A percentile compares a stretch with the other conserved stretches of the same genome.
Conservation (phyloP, 2,329 filamentous ascomycete genomes). For the Alternaria sp. region DNA sequence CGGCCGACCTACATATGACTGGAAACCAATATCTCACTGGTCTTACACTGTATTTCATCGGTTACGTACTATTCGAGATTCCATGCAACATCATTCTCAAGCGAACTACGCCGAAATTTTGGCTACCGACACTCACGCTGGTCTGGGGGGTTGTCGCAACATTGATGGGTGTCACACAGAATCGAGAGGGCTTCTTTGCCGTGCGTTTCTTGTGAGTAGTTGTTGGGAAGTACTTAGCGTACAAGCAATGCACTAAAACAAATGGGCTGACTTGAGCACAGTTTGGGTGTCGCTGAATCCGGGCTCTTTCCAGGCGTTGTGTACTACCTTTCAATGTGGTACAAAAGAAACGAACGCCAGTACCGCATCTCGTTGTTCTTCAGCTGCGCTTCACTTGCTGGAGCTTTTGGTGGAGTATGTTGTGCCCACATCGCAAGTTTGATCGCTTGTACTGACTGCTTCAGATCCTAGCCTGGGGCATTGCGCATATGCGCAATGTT, state of each 20-base stretch:
- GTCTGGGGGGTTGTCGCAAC: slow-evolving; percentile 61
- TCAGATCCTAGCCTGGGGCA: slow-evolving; percentile 57
- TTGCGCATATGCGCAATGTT: slow-evolving; percentile 68
- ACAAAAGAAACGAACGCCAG: slow-evolving; percentile 66
- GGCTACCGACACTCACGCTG: slow-evolving; percentile 59
- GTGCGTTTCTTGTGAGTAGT: slow-evolving; percentile 57
- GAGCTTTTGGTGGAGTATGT: slow-evolving; percentile 67
- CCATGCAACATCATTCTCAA: slow-evolving; percentile 70
- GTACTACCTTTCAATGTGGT: slow-evolving; percentile 71
- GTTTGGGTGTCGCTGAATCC: slow-evolving; percentile 47
- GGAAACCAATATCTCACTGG: slow-evolving; percentile 69
- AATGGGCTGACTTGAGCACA: slow-evolving; percentile 4
- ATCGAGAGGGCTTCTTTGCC: slow-evolving; percentile 57
- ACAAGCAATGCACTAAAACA: background rate
- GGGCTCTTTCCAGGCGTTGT: slow-evolving; percentile 54
- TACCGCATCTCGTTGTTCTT: slow-evolving; percentile 69
- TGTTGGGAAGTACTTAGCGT: background rate
- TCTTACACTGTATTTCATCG: slow-evolving; percentile 71
- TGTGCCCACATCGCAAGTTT: background rate
- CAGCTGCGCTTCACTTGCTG: slow-evolving; percentile 65
- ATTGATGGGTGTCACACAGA: slow-evolving; percentile 60
- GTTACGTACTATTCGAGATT: slow-evolving; percentile 61
- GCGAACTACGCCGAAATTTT: slow-evolving; percentile 62
- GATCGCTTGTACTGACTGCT: background rate
- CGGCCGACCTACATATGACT: slow-evolving; percentile 44